Evolutionary conservation across 768 basidiomycete genomes (phyloP).

Genomic region (Kwoniella botswanensis): DNA sequence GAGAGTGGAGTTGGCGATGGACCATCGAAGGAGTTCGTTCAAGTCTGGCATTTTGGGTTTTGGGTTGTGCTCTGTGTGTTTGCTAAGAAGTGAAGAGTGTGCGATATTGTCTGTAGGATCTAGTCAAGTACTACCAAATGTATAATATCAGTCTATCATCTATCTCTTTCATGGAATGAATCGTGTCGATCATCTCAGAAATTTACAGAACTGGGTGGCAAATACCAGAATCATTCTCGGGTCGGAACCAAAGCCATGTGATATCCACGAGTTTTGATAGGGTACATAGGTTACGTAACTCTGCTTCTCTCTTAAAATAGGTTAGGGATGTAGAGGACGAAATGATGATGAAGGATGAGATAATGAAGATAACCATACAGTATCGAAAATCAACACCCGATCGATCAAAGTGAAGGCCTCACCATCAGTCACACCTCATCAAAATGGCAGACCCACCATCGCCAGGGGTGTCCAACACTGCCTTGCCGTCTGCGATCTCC

Average conservation of each 20-base stretch:
- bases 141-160: neutral
- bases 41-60: constrained; percentile 47
- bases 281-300: neutral
- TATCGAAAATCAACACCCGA: too few relatives aligned
- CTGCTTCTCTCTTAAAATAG: neutral
- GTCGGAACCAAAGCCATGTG: neutral
- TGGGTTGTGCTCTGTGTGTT: neutral
- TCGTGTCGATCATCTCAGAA: neutral
- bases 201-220: constrained; percentile 30
- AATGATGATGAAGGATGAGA: too few relatives aligned
- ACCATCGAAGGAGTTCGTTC: constrained; percentile 52
- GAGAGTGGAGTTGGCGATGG: constrained; percentile 47
- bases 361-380: too few relatives aligned
- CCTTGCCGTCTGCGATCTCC: constrained; percentile 33
- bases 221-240: constrained; percentile 18
- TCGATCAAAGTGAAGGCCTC: too few relatives aligned
- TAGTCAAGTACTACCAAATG: too few relatives aligned
- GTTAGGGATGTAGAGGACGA: neutral
- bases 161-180: neutral
- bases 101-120: neutral
- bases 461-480: constrained; percentile 13
- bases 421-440: neutral
- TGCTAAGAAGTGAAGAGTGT: neutral
- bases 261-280: too few relatives aligned
- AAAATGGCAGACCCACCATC: constrained; percentile 39